Conservation (phyloP, 164 flowering plant genomes). For the Sedum album region DNA sequence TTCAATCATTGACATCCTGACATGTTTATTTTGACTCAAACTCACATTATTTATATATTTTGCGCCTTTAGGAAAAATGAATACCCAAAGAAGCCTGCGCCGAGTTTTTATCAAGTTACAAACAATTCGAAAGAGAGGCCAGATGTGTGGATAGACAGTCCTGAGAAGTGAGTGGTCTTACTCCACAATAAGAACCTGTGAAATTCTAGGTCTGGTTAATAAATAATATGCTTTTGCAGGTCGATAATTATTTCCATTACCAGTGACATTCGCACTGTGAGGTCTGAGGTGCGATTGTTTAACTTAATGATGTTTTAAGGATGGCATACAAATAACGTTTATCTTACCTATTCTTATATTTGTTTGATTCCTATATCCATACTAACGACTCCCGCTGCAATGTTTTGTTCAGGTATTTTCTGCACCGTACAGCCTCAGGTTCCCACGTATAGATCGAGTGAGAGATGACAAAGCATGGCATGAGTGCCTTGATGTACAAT, state of each 20-base stretch:
- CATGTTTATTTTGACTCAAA: neutral
- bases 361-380: too few relatives aligned
- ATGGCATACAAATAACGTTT: neutral
- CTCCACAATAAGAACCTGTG: neutral
- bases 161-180: slow-evolving; percentile 63
- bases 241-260: slow-evolving; percentile 85
- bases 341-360: neutral
- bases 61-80: slow-evolving; percentile 63
- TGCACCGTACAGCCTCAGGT: slow-evolving; percentile 90
- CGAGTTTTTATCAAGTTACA: slow-evolving; percentile 83
- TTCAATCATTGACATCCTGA: neutral
- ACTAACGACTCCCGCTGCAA: neutral
- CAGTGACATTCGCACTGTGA: slow-evolving; percentile 91
- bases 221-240: slow-evolving; percentile 25
- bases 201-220: slow-evolving; percentile 1
- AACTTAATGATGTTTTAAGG: neutral
- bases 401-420: slow-evolving; percentile 77
- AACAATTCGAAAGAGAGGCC: slow-evolving; percentile 94
- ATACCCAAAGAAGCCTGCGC: slow-evolving; percentile 69
- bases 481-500: slow-evolving; percentile 93
- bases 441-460: slow-evolving; percentile 89
- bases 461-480: slow-evolving; percentile 98
- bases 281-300: slow-evolving; percentile 51
- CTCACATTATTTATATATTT: neutral
- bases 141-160: slow-evolving; percentile 98